These are phyloP conservation scores for Torulaspora indica DNA, from an alignment of 805 yeast species.

Conservation along the genomic window DNA sequence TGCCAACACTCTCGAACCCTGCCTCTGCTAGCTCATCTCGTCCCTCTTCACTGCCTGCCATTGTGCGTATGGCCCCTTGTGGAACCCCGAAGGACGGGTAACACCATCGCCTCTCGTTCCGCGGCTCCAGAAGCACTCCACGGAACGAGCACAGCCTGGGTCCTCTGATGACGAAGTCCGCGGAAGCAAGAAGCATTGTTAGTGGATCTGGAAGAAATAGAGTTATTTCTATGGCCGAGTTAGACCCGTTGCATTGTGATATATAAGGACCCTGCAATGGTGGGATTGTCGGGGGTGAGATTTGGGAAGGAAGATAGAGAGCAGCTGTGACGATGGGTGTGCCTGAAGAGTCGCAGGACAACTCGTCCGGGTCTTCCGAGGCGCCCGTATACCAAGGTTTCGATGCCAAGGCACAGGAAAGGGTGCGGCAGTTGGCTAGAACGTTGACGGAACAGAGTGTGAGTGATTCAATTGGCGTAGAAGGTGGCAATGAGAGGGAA, in stretches of 20 bases:
- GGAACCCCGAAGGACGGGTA: neutral
- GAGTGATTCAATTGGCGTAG: neutral
- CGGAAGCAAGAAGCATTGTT: neutral
- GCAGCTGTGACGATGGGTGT: neutral
- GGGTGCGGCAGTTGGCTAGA: constrained; percentile 39
- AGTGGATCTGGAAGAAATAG: too few relatives aligned
- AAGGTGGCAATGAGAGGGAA: neutral
- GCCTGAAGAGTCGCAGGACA: constrained; percentile 1
- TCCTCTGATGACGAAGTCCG: too few relatives aligned
- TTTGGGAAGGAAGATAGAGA: neutral
- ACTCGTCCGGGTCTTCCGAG: constrained; percentile 7
- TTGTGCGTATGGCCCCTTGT: too few relatives aligned
- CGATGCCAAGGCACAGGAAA: constrained; percentile 32
- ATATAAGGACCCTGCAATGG: too few relatives aligned
- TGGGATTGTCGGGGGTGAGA: neutral
- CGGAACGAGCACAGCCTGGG: too few relatives aligned
- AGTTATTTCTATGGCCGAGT: too few relatives aligned
- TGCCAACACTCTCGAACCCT: too few relatives aligned
- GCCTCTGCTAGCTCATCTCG: too few relatives aligned
- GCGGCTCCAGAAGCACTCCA: too few relatives aligned
- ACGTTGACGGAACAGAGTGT: constrained; percentile 10
- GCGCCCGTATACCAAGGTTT: constrained; percentile 37
- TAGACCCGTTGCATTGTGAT: too few relatives aligned
- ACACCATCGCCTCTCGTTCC: too few relatives aligned
- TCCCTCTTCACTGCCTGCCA: too few relatives aligned